A percentile compares a stretch with the other conserved stretches of the same genome.
Evolutionary conservation across 164 flowering plant genomes (phyloP).

Genomic region (Annona squamosa): DNA sequence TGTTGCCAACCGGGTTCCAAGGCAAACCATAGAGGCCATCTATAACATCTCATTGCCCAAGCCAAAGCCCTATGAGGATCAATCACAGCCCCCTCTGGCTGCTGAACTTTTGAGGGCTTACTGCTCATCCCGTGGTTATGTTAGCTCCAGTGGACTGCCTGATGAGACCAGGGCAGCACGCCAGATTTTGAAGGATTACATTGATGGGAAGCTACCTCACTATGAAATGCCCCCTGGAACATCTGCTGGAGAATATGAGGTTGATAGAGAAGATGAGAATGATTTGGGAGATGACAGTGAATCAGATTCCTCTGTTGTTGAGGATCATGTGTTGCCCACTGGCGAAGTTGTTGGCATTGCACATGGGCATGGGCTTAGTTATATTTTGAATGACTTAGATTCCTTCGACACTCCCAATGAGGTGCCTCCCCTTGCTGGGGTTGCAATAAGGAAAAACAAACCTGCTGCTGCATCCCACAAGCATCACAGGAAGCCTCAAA

Average conservation of each 20-base stretch:
- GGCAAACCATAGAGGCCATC: conserved; percentile 49
- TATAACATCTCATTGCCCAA: conserved; percentile 78
- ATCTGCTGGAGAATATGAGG: conserved; percentile 15
- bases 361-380: conserved; percentile 21
- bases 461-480: conserved; percentile 42
- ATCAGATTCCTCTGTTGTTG: conserved; percentile 34
- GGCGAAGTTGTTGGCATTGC: background rate
- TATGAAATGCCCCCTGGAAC: conserved; percentile 68
- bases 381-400: conserved; percentile 56
- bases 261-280: conserved; percentile 11
- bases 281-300: conserved; percentile 14
- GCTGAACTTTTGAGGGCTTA: conserved; percentile 66
- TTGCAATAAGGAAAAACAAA: conserved; percentile 26
- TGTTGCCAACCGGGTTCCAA: conserved; percentile 70
- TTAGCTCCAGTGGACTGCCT: conserved; percentile 83
- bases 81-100: conserved; percentile 71
- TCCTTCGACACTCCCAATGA: conserved; percentile 68
- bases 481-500: conserved; percentile 80
- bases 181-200: conserved; percentile 74
- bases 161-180: conserved; percentile 91
- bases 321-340: conserved; percentile 4
- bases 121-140: conserved; percentile 86
- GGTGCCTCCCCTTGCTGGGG: conserved; percentile 23
- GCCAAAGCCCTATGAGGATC: conserved; percentile 79
- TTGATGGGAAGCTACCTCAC: conserved; percentile 86